Evolutionary conservation across 2,329 filamentous ascomycete genomes (phyloP), one percentile per base, ranked within the genome.

Genomic region (Hymenoscyphus fraxineus): DNA sequence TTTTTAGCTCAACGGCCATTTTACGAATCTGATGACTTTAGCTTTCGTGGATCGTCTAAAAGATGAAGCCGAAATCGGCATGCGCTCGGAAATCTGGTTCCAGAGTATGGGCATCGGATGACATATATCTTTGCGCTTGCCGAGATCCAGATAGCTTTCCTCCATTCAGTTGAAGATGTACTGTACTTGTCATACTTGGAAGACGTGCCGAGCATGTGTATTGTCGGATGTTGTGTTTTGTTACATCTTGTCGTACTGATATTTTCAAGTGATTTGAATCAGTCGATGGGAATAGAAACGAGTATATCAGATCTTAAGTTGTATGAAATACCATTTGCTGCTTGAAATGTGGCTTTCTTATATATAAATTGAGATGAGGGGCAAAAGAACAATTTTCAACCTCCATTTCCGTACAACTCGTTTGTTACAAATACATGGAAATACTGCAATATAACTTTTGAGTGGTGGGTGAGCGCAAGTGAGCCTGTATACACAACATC

Each of bases 141-240:
- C 44, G 6, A 19, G 44, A 22, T 51, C 44, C n/a, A 51, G 19
- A 51, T 22, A 19, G n/a, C n/a, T 19, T 47, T 22, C 3, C 19
- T 19, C 22, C 19, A 47, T 47, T 47, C 22, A n/a, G 3, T 27
- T n/a, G 44, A 19, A 51, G 19, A 22, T 51, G n/a, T n/a, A 35
- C 32, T 3, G 32, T 35, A 47, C 15, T 19, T 47, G 44, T 51
- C 44, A 10, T n/a, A 51, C 19, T 27, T 51, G 44, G 3, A 22
- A 51, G n/a, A 51, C 44, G n/a, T 51, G 44, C 19, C 44, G 44
- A 51, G 44, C 44, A 51, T 51, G 44, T 51, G 44, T 22, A 51
- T 13, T 51, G 44, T 51, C 19, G 44, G 44, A 10, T 51, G 44
- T 51, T 51, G 44, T 51, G 44, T 22, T 22, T n/a, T 22, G 44